Evolutionary conservation across 768 basidiomycete species (phyloP), one percentile per base, ranked within the genome.

Genomic region (Cyclocybe cylindracea): DNA sequence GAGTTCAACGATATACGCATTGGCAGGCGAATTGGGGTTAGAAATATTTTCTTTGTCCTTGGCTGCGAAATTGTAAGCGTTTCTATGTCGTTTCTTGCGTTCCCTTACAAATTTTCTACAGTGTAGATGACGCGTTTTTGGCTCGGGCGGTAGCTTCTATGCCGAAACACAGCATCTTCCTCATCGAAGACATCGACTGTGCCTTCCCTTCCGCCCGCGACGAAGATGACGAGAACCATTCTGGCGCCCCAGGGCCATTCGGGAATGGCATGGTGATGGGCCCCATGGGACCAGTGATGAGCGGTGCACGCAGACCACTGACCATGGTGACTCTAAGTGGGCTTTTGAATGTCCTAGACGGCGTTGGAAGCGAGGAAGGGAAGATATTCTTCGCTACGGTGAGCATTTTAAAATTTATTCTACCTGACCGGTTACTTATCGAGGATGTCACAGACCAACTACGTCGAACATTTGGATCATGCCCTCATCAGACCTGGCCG

Each of bases 101-200:
- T 24, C 24, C 5, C 24, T 24, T 2, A 24, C 24, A 24, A 24
- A 24, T 38, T 35, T 3, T 40, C 32, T 32, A 36, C 53, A 80
- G 79, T 31, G 72, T 84, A 42, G 78, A 82, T 50, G 83, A 85
- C 54, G 57, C 65, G 0, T 75, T 72, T 59, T 70, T 85, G 1
- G 72, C 77, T 48, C 69, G 73, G 7, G 75, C 77, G 2, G 74
- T 75, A 3, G 65, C 76, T 3, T 66, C 70, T 6, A 74, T 80
- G 10, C 82, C 82, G 2, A 78, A 80, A 52, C 65, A 76, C 32
- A 75, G 76, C 14, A 82, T 85, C 33, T 70, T 83, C 43, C 69
- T 84, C 8, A 78, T 84, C 43, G 82, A 84, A 61, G 82, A 85
- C 55, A 83, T 84, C 39, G 83, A 85, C 53, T 82, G 80, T 54